phyloP scores from a whole-genome alignment of 345 rosid species.

The Mangifera indica region DNA sequence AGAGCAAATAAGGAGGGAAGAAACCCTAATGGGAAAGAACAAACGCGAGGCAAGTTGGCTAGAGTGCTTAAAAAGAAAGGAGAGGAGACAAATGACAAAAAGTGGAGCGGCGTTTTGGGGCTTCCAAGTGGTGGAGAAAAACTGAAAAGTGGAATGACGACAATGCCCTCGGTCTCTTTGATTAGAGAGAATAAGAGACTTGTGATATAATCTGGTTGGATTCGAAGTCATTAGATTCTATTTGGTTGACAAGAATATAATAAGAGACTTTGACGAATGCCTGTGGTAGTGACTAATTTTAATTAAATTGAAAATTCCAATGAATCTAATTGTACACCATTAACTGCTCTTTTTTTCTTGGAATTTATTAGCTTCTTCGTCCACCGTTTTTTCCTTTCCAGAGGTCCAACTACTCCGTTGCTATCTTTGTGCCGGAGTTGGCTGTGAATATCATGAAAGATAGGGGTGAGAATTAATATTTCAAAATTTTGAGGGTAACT shows the following conservation, averaged over 20 bases:
- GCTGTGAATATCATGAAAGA: too few species aligned
- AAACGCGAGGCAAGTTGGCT: not conserved
- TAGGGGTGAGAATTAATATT: too few species aligned
- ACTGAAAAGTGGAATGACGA: not conserved
- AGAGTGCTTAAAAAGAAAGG: not conserved
- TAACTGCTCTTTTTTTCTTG: not conserved
- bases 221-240: too few species aligned
- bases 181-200: not conserved
- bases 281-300: too few species aligned
- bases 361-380: not conserved
- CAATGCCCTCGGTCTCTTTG: not conserved
- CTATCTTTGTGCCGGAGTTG: too few species aligned
- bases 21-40: not conserved
- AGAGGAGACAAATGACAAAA: not conserved
- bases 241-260: too few species aligned
- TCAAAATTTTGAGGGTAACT: too few species aligned
- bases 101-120: constrained; percentile 2
- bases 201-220: too few species aligned
- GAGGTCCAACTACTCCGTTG: too few species aligned
- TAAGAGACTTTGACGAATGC: too few species aligned
- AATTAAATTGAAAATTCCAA: not conserved
- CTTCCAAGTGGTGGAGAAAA: not conserved
- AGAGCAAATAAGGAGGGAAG: not conserved
- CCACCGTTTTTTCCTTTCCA: not conserved
- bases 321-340: not conserved